Conservation (phyloP, 768 basidiomycete genomes). For the Leucocoprinus birnbaumii region DNA sequence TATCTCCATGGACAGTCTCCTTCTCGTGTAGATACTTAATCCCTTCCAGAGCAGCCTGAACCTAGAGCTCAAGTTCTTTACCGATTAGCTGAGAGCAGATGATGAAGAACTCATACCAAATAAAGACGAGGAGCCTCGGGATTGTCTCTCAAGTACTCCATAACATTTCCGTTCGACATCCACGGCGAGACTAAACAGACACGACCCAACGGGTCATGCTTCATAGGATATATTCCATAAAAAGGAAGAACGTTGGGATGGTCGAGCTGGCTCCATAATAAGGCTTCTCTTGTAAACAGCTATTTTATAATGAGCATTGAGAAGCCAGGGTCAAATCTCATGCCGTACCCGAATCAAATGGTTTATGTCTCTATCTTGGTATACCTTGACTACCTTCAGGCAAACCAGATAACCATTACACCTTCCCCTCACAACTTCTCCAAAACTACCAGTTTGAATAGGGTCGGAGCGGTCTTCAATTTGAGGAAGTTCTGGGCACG, state of each 20-base stretch:
- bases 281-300: constrained; percentile 17
- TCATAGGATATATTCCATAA: constrained; percentile 27
- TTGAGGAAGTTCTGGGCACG: too few species aligned
- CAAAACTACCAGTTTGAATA: constrained; percentile 12
- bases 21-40: too few species aligned
- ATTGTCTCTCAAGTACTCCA: constrained; percentile 19
- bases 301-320: too few species aligned
- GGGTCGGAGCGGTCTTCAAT: too few species aligned
- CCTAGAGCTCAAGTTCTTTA: too few species aligned
- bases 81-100: too few species aligned
- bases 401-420: constrained; percentile 20
- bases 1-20: too few species aligned
- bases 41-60: too few species aligned
- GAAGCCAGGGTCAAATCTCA: too few species aligned
- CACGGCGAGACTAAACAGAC: constrained; percentile 30
- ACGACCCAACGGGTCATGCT: constrained; percentile 12
- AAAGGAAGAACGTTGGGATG: constrained; percentile 35
- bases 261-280: constrained; percentile 27
- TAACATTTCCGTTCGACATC: constrained; percentile 35
- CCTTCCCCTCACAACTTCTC: constrained; percentile 25
- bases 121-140: constrained; percentile 7
- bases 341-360: constrained; percentile 20
- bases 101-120: too few species aligned
- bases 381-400: constrained; percentile 24
- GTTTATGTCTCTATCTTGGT: constrained; percentile 16